These are phyloP conservation scores for Penicillium coffeae DNA, from an alignment of 495 filamentous ascomycete species.

Conservation along the genomic window DNA sequence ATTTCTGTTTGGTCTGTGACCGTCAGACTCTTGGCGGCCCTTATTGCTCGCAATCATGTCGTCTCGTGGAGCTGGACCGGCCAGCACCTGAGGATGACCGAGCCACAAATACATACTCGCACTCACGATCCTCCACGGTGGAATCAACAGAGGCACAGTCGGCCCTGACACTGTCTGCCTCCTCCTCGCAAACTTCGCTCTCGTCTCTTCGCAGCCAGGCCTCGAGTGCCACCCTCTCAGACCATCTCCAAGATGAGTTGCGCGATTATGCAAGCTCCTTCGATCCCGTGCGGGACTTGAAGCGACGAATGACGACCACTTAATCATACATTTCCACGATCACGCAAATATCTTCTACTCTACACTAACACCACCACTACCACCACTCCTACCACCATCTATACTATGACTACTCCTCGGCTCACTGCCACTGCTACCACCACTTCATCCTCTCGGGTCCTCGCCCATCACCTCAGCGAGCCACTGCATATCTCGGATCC, in stretches of 20 bases:
- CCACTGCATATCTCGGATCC: conserved; percentile 12
- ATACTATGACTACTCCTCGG: neutral
- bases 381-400: neutral
- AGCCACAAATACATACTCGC: conserved; percentile 38
- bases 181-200: conserved; percentile 80
- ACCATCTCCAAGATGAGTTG: conserved; percentile 74
- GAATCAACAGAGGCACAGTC: conserved; percentile 14
- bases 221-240: conserved; percentile 58
- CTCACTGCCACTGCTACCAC: too few species aligned
- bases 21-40: conserved; percentile 70
- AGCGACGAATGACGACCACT: conserved; percentile 51
- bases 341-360: neutral
- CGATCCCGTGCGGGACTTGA: conserved; percentile 70
- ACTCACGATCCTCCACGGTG: conserved; percentile 40
- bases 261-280: conserved; percentile 84
- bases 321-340: conserved; percentile 16
- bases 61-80: conserved; percentile 81
- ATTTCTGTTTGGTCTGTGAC: conserved; percentile 95
- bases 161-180: conserved; percentile 58
- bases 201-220: conserved; percentile 68
- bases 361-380: neutral
- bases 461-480: conserved; percentile 4
- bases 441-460: too few species aligned
- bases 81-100: conserved; percentile 37
- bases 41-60: conserved; percentile 93